Evolutionary conservation across 1,139 yeast species (phyloP).

Genomic region (Yamadazyma aaseri): DNA sequence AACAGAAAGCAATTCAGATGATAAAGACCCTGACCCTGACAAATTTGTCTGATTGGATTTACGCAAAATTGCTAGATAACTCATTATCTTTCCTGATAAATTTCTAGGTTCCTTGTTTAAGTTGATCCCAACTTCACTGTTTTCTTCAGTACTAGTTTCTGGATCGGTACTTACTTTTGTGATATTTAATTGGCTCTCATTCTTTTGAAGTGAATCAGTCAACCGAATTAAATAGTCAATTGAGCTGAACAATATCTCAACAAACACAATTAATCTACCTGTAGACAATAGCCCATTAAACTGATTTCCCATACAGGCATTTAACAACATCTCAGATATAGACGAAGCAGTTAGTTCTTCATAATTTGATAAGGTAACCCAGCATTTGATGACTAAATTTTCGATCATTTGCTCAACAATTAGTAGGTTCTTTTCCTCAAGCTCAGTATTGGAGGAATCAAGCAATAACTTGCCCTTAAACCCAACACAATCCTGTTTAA

Average conservation of each 20-base stretch:
- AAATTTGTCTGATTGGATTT: constrained; percentile 45
- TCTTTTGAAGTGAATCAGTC: neutral
- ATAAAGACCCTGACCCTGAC: constrained; percentile 69
- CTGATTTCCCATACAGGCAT: constrained; percentile 77
- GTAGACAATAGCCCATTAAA: constrained; percentile 69
- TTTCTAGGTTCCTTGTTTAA: constrained; percentile 82
- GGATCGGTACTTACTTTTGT: neutral
- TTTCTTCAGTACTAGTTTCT: constrained; percentile 3
- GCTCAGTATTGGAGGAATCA: neutral
- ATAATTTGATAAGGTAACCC: constrained; percentile 85
- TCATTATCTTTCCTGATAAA: constrained; percentile 75
- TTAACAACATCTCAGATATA: constrained; percentile 88
- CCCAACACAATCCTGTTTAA: constrained; percentile 66
- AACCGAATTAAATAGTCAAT: constrained; percentile 47
- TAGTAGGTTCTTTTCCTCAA: constrained; percentile 25
- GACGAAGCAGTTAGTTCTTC: constrained; percentile 93
- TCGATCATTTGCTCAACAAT: constrained; percentile 67
- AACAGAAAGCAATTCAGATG: constrained; percentile 63
- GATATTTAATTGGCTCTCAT: neutral
- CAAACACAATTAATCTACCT: constrained; percentile 68
- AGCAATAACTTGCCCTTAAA: constrained; percentile 17
- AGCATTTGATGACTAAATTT: constrained; percentile 69
- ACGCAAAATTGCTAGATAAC: constrained; percentile 68
- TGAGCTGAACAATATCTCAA: constrained; percentile 76
- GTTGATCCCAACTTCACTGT: constrained; percentile 7